These are phyloP conservation scores for Tricholoma hemisulphureum DNA, from an alignment of 768 basidiomycete genomes.

Conservation along the genomic window DNA sequence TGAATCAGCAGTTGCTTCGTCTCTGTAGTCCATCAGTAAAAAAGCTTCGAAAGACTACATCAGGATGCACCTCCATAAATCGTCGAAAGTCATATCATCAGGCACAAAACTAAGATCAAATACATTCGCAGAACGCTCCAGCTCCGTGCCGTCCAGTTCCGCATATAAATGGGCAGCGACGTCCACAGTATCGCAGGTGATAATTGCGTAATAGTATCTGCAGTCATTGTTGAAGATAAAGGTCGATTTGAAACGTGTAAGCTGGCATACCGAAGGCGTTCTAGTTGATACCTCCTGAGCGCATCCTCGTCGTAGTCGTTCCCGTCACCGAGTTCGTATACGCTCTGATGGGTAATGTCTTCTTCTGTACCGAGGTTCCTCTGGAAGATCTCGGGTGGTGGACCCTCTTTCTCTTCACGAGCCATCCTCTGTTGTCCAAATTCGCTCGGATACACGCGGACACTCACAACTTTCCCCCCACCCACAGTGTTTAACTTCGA, in stretches of 20 bases:
- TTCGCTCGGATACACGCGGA: constrained; percentile 88
- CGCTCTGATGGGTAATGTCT: constrained; percentile 60
- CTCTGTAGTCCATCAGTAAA: constrained; percentile 43
- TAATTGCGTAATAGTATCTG: constrained; percentile 95
- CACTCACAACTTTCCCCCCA: constrained; percentile 69
- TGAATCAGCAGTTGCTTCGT: constrained; percentile 74
- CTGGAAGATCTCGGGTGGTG: constrained; percentile 81
- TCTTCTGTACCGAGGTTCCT: constrained; percentile 45
- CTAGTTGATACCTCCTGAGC: constrained; percentile 87
- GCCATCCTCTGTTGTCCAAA: constrained; percentile 89
- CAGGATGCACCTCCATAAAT: constrained; percentile 60
- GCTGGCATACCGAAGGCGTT: constrained; percentile 74
- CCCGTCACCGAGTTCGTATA: constrained; percentile 65
- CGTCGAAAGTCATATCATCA: constrained; percentile 82
- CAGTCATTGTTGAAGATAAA: neutral
- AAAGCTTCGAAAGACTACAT: neutral
- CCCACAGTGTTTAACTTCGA: constrained; percentile 34
- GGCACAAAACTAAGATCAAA: constrained; percentile 95
- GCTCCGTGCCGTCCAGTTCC: constrained; percentile 91
- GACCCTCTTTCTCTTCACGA: constrained; percentile 87
- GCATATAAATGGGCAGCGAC: constrained; percentile 77
- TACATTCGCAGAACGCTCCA: constrained; percentile 95
- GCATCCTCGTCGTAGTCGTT: constrained; percentile 88
- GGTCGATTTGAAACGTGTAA: neutral
- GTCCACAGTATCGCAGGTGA: constrained; percentile 78